Evolutionary conservation across 106 monocot genomes (phyloP).

Genomic region (Apostasia ramifera): DNA sequence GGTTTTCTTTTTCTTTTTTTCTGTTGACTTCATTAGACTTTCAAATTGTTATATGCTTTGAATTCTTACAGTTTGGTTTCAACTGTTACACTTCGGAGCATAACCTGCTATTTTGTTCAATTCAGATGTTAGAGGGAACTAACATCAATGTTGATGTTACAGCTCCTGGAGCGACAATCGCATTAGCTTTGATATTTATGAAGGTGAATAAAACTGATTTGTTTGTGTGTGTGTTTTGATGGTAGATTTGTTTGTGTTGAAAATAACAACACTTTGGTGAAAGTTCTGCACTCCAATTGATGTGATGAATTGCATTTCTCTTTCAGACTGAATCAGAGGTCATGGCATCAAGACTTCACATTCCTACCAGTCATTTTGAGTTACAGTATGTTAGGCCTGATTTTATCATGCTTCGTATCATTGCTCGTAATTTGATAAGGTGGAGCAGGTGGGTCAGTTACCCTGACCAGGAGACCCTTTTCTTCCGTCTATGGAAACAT

Average conservation of each 20-base stretch:
- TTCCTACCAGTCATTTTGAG: slow-evolving; percentile 79
- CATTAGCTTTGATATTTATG: slow-evolving; percentile 84
- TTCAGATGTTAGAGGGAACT: slow-evolving; percentile 77
- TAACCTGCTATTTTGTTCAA: not conserved
- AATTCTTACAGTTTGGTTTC: not conserved
- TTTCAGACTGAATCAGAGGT: slow-evolving; percentile 80
- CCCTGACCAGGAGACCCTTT: not conserved
- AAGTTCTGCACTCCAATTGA: too few species aligned
- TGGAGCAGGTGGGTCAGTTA: slow-evolving; percentile 69
- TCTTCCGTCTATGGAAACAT: not conserved
- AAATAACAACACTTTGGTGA: too few species aligned
- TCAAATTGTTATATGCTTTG: not conserved
- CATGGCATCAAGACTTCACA: slow-evolving; percentile 56
- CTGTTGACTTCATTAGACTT: not conserved
- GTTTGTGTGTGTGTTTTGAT: too few species aligned
- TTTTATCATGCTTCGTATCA: slow-evolving; percentile 91
- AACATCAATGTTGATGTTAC: slow-evolving; percentile 95
- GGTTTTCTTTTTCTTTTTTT: slow-evolving; percentile 23
- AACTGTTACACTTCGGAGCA: not conserved
- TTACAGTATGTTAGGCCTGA: slow-evolving; percentile 96
- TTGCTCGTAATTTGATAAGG: slow-evolving; percentile 85
- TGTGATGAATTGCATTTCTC: slow-evolving; percentile 6
- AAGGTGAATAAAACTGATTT: slow-evolving; percentile 34
- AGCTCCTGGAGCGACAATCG: slow-evolving; percentile 88
- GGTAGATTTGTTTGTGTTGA: too few species aligned